Percentiles rank a stretch among this genome's conserved stretches.
These are phyloP conservation scores for Rugonectria rugulosa DNA, from an alignment of 2,329 filamentous ascomycete species.

Conservation along the genomic window DNA sequence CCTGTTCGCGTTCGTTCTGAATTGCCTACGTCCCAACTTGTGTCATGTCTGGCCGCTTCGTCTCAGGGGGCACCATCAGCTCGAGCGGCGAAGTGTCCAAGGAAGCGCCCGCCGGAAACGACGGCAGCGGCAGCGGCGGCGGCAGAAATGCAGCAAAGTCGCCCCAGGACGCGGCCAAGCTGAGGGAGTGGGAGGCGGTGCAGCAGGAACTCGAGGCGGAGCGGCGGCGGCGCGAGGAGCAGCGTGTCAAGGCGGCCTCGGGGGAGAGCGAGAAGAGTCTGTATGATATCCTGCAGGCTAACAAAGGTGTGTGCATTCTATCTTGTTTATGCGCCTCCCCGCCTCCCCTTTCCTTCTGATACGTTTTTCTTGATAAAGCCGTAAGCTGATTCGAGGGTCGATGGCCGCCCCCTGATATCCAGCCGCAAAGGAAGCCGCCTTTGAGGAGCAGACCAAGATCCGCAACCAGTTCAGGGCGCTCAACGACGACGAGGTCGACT, in stretches of 20 bases:
- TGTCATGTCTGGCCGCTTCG: constrained; percentile 62
- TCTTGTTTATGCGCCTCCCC: too few species aligned
- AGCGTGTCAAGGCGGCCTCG: constrained; percentile 51
- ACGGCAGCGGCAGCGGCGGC: constrained; percentile 11
- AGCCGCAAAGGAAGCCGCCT: constrained; percentile 84
- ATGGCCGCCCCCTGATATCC: neutral
- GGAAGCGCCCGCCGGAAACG: constrained; percentile 24
- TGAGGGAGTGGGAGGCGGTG: constrained; percentile 68
- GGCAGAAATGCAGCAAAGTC: constrained; percentile 15
- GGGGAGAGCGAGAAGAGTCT: constrained; percentile 65
- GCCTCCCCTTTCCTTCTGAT: neutral
- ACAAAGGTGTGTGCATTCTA: constrained; percentile 78
- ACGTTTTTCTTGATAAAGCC: neutral
- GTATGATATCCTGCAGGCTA: constrained; percentile 79
- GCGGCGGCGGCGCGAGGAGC: constrained; percentile 60
- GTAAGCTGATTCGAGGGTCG: constrained; percentile 5
- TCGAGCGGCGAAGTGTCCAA: constrained; percentile 35
- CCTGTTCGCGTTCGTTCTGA: too few species aligned
- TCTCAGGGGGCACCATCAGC: constrained; percentile 61
- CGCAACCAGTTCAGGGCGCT: constrained; percentile 80
- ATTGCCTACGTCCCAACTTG: neutral
- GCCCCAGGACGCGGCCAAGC: constrained; percentile 33
- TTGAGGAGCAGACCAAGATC: constrained; percentile 75
- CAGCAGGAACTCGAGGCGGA: constrained; percentile 70
- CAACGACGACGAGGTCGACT: constrained; percentile 81